Evolutionary conservation across 1,284 basidiomycete genomes (phyloP).

Genomic region (Rhodotorula sp.): DNA sequence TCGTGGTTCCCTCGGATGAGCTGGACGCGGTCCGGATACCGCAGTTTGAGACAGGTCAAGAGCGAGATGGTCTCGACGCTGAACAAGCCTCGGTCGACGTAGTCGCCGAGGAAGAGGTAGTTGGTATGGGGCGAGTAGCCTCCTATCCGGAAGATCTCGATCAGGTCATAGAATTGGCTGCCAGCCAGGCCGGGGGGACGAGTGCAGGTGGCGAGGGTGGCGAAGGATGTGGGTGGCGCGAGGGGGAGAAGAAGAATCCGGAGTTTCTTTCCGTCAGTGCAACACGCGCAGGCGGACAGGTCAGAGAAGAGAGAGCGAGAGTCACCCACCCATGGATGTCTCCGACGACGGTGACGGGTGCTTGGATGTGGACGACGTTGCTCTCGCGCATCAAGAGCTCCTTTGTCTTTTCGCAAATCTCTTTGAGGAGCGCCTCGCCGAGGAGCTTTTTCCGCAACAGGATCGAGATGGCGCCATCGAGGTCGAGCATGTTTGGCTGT

Average conservation of each 20-base stretch:
- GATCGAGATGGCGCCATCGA: conserved; percentile 61
- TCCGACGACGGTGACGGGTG: conserved; percentile 98
- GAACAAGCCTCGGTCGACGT: conserved; percentile 95
- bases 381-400: conserved; percentile 98
- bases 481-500: conserved; percentile 27
- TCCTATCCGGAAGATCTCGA: conserved; percentile 98
- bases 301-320: background rate
- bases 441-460: conserved; percentile 86
- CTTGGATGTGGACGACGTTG: conserved; percentile 95
- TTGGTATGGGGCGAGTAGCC: conserved; percentile 95
- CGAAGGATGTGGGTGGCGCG: background rate
- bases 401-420: conserved; percentile 98
- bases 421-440: conserved; percentile 84
- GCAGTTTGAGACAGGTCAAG: conserved; percentile 91
- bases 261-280: conserved; percentile 23
- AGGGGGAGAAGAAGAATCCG: conserved; percentile 46
- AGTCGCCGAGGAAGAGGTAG: conserved; percentile 96
- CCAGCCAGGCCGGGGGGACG: background rate
- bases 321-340: conserved; percentile 92
- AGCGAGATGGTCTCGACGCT: conserved; percentile 98
- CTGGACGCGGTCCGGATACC: conserved; percentile 96
- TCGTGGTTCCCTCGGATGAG: conserved; percentile 98
- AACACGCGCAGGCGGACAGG: too few relatives aligned
- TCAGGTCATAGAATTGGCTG: conserved; percentile 98
- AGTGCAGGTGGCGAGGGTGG: background rate